Base-by-base conservation (phyloP, 805 yeast species). In the Jamesozyma rosinii region DNA sequence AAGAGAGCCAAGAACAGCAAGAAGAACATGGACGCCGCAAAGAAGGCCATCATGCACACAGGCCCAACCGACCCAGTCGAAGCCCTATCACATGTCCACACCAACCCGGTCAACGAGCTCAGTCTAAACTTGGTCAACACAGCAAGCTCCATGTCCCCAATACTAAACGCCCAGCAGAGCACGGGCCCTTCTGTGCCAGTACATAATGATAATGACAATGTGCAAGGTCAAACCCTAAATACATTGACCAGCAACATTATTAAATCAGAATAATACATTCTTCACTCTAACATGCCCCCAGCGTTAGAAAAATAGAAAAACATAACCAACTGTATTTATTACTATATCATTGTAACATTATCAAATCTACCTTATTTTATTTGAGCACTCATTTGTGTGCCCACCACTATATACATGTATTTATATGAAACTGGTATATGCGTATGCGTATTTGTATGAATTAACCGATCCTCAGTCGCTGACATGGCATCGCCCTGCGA, bases 101-200 rank as follows among this genome's bases (percentile, higher is more conserved):
- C 37, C 18, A 41, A 35, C 24, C 5, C 35, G 15, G 19, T 15
- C 8, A 15, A 21, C 29, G 40, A 22, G 22, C 18, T 41, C 13
- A 24, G 30, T 31, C 13, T 33, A 33, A 33, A 33, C 18, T 33
- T 33, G 21, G 26, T 17, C 18, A 30, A 26, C 13, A 26, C 35
- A 18, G 31, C 35, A 33, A 18, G 33, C 14, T 35, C 29, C 18
- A 27, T 38, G 9, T 34, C 35, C 9, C 22, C 26, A 29, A 35
- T 24, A n/a, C 14, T 83, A 48, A 88, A 13, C n/a, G 6, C 33
- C 9, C 33, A 30, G n/a, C 17, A 14, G n/a, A 30, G 6, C 6
- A 5, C 9, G 6, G n/a, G 17, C 17, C n/a, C n/a, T 6, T 14
- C n/a, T 5, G n/a, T 5, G 6, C 6, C n/a, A 14, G 5, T 5